Percentiles rank a stretch among this genome's conserved stretches.
These are phyloP conservation scores for Microbotryomycetes sp. DNA, from an alignment of 1,284 basidiomycete genomes.

Conservation along the genomic window DNA sequence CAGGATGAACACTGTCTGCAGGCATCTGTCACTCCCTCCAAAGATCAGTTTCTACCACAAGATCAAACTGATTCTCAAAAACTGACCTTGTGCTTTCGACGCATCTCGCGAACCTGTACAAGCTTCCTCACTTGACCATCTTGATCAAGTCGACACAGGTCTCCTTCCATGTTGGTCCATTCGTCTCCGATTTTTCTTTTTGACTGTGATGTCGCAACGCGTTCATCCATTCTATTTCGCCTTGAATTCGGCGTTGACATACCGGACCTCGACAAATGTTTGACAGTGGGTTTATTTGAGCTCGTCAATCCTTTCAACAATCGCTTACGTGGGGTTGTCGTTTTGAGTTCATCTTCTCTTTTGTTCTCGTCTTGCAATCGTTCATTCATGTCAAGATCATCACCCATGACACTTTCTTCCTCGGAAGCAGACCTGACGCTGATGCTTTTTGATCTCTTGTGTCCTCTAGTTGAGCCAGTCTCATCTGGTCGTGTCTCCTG, in stretches of 20 bases:
- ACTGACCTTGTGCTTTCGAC: conserved; percentile 11
- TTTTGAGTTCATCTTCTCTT: background rate
- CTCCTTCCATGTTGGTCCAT: conserved; percentile 30
- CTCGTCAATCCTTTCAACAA: background rate
- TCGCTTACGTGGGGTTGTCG: background rate
- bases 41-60: background rate
- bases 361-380: background rate
- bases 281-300: background rate
- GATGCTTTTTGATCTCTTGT: background rate
- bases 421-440: background rate
- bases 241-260: no score
- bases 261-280: background rate
- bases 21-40: conserved; percentile 12
- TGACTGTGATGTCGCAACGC: background rate
- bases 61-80: background rate
- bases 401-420: background rate
- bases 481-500: background rate
- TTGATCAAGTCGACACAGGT: conserved; percentile 16
- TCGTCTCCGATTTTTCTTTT: conserved; percentile 15
- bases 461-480: background rate
- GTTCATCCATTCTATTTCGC: background rate
- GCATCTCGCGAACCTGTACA: conserved; percentile 22
- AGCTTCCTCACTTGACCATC: conserved; percentile 16
- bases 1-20: conserved; percentile 22
- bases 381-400: background rate